Conservation (phyloP, 495 filamentous ascomycete species). For the Acidomyces sp. region DNA sequence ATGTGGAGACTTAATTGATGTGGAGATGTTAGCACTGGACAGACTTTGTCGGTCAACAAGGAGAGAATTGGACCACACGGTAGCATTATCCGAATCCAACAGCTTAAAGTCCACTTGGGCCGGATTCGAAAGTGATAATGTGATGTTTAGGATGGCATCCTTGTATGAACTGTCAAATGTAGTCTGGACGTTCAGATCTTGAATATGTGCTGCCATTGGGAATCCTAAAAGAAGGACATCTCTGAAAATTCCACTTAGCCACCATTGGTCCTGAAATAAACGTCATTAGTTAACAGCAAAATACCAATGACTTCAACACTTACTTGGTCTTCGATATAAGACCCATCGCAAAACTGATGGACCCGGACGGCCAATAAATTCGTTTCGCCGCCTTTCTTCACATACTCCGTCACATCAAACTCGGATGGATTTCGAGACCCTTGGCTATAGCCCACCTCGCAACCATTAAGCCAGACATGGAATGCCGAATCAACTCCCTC, state of each 20-base stretch:
- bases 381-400: neutral
- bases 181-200: slow-evolving; percentile 45
- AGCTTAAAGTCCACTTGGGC: slow-evolving; percentile 9
- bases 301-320: neutral
- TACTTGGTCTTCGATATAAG: slow-evolving; percentile 23
- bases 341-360: slow-evolving; percentile 13
- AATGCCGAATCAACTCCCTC: slow-evolving; percentile 15
- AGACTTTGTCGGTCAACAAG: neutral
- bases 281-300: neutral
- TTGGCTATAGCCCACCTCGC: slow-evolving; percentile 12
- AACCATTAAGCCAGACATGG: slow-evolving; percentile 14
- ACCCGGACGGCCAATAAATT: slow-evolving; percentile 12
- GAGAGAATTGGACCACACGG: neutral
- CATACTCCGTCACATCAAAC: slow-evolving; percentile 15
- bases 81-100: slow-evolving; percentile 1
- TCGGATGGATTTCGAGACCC: slow-evolving; percentile 14
- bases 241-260: slow-evolving; percentile 53
- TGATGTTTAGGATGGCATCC: slow-evolving; percentile 39
- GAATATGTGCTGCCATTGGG: slow-evolving; percentile 37
- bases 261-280: slow-evolving; percentile 27
- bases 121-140: slow-evolving; percentile 21
- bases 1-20: slow-evolving; percentile 31
- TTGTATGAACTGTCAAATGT: slow-evolving; percentile 42
- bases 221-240: slow-evolving; percentile 51
- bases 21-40: neutral